A percentile compares a stretch with the other conserved stretches of the same genome.
These are phyloP conservation scores for Heterococcus sp. DNA, from an alignment of 108 stramenopile species.

Conservation along the genomic window DNA sequence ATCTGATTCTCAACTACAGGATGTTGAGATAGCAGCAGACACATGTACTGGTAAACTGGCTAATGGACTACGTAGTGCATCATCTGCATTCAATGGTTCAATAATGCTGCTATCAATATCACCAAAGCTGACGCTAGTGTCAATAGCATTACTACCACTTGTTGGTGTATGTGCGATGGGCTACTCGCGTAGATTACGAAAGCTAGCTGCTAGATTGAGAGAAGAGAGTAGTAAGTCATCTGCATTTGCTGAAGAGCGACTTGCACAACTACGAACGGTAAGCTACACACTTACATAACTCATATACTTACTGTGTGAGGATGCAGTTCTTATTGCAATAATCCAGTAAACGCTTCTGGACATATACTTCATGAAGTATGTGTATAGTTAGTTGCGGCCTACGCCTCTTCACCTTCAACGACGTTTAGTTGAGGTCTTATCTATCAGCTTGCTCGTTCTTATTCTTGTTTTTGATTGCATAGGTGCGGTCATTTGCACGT, in stretches of 20 bases:
- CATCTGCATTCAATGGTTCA: constrained; percentile 44
- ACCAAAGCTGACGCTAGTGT: constrained; percentile 38
- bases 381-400: too few species aligned
- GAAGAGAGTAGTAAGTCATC: constrained; percentile 15
- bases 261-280: constrained; percentile 25
- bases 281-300: not conserved
- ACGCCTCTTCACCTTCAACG: too few species aligned
- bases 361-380: too few species aligned
- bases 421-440: not conserved
- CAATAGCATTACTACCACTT: constrained; percentile 30
- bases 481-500: not conserved
- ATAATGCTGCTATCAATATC: constrained; percentile 26
- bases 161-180: constrained; percentile 20
- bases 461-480: not conserved
- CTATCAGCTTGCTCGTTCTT: not conserved
- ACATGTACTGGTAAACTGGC: constrained; percentile 34
- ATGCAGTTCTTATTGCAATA: too few species aligned
- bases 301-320: too few species aligned
- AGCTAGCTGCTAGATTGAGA: constrained; percentile 12
- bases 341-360: too few species aligned
- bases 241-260: constrained; percentile 41
- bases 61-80: constrained; percentile 22
- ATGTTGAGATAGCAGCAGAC: constrained; percentile 32
- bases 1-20: not conserved
- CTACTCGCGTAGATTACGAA: constrained; percentile 15